phyloP scores from a whole-genome alignment of 345 rosid species.

The Citrus australasica region DNA sequence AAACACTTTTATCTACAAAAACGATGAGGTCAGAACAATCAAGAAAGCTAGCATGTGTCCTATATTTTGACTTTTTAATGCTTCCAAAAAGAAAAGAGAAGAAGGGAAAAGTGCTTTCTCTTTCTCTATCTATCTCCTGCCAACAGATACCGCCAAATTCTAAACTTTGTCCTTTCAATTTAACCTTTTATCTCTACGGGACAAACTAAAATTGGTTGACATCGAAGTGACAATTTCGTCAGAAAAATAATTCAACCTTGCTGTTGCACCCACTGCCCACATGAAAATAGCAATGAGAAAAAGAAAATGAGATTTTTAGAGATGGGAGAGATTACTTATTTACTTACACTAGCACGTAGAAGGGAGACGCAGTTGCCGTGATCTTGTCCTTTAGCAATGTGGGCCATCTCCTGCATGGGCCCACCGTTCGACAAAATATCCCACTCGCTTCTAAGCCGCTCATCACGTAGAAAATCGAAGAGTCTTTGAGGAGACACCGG shows the following conservation, averaged over 20 bases:
- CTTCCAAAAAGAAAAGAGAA: not conserved
- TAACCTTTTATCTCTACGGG: conserved; percentile 28
- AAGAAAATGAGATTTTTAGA: not conserved
- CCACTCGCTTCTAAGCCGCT: conserved; percentile 89
- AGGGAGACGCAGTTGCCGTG: conserved; percentile 96
- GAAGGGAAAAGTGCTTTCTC: not conserved
- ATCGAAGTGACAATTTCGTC: not conserved
- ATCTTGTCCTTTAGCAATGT: conserved; percentile 92
- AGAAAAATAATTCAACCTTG: too few relatives aligned
- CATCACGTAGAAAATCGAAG: conserved; percentile 80
- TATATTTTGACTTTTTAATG: conserved; percentile 53
- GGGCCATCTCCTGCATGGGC: conserved; percentile 97
- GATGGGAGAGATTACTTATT: conserved; percentile 46
- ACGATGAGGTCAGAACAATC: conserved; percentile 1
- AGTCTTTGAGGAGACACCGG: conserved; percentile 72
- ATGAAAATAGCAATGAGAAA: not conserved
- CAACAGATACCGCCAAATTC: conserved; percentile 36
- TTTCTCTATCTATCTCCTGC: conserved; percentile 13
- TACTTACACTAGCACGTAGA: conserved; percentile 86
- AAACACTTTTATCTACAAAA: not conserved
- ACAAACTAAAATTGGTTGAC: conserved; percentile 17
- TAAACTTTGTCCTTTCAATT: conserved; percentile 26
- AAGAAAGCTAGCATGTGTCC: conserved; percentile 45
- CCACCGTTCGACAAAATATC: conserved; percentile 96
- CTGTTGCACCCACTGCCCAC: too few relatives aligned